Percentiles rank a stretch among this genome's conserved stretches.
Conservation (phyloP, 2,329 filamentous ascomycete species). For the Fusarium temperatum region DNA sequence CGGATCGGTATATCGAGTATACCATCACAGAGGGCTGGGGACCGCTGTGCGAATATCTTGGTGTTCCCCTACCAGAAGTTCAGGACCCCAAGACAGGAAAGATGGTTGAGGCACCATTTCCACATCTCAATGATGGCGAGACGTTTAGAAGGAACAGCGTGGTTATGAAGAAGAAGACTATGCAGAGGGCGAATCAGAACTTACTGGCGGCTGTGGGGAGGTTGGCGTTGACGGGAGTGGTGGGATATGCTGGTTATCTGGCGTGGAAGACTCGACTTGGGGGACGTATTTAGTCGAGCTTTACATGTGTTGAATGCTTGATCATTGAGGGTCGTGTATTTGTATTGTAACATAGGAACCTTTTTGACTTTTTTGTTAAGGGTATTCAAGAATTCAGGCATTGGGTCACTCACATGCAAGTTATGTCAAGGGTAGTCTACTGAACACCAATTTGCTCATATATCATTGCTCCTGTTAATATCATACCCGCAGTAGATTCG, state of each 20-base stretch:
- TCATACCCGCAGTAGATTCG: neutral
- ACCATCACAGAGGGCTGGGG: conserved; percentile 52
- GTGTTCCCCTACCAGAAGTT: conserved; percentile 48
- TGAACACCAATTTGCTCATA: too few relatives aligned
- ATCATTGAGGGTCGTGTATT: neutral
- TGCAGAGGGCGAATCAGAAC: conserved; percentile 39
- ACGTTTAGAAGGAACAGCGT: conserved; percentile 31
- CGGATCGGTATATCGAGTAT: conserved; percentile 50
- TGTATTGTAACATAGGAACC: neutral
- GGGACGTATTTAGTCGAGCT: conserved; percentile 27
- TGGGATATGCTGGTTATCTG: conserved; percentile 45
- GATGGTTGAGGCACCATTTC: conserved; percentile 46
- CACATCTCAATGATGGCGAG: conserved; percentile 46
- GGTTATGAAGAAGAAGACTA: conserved; percentile 13
- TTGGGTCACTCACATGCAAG: too few relatives aligned
- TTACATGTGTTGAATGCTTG: neutral
- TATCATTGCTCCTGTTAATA: neutral
- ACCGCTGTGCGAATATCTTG: conserved; percentile 53
- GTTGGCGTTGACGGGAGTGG: conserved; percentile 35
- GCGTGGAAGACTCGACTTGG: conserved; percentile 44
- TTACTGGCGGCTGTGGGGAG: conserved; percentile 37
- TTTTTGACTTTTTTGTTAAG: neutral
- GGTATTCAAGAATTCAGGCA: too few relatives aligned
- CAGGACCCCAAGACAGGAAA: conserved; percentile 44
- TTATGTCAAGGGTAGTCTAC: neutral